Base-by-base conservation (phyloP, 257 asterid genomes). In the Cordia subcordata region DNA sequence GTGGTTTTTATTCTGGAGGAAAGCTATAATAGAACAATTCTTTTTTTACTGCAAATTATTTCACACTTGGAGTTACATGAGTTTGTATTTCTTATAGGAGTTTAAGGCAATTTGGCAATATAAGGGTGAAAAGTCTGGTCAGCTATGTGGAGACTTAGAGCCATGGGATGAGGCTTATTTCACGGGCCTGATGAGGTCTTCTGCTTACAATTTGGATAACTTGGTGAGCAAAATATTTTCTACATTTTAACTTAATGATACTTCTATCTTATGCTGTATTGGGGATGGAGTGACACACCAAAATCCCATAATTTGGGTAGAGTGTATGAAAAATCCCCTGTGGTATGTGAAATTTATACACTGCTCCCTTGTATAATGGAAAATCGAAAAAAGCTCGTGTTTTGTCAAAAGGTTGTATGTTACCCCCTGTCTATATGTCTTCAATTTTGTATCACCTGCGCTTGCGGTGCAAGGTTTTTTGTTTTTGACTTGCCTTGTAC, bases 131-230 rank as follows among this genome's bases (percentile, higher is more conserved):
- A 81, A 57, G 58, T 50, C 22, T 58, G 82, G 81, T 38, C 77
- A 64, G 57, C 67, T 63, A 32, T 65, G 62, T 65, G 85, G 72
- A 61, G 89, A 80, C 68, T 75, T 92, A 79, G 89, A 88, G 70
- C 97, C 99, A 10, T 92, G 99, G 99, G 99, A 92, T 69, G 97
- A 86, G 82, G 73, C 95, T 60, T 86, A 88, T 74, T 86, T 67
- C 71, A 79, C 99, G 0, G 72, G 88, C 68, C 67, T 84, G 84
- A 88, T 92, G 96, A 92, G 85, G 74, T 77, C 94, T 51, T 61
- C 77, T 40, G 76, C 81, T 33, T 78, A 86, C 76, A 67, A 85
- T 72, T 77, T 87, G 78, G 86, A 92, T 73, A 78, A 73, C 81
- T 77, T 80, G 81, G 99, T 88, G 77, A 77, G 55, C 64, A 58